Conservation (phyloP, 768 basidiomycete species). For the Pleurotus giganteus region DNA sequence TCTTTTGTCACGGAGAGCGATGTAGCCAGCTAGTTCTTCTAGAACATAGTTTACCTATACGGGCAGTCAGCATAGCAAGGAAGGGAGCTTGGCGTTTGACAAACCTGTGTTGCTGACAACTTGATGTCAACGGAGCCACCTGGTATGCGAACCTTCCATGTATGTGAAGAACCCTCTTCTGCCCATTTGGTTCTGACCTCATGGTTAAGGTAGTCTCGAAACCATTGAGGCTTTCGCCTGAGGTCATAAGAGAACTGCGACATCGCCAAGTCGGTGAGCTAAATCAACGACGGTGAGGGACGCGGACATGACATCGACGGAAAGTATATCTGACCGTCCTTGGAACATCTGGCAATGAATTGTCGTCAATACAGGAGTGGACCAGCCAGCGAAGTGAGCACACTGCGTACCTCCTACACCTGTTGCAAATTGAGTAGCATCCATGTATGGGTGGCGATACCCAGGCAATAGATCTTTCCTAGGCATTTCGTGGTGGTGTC, state of each 20-base stretch:
- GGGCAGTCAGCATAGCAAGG: not conserved
- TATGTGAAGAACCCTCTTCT: conserved; percentile 21
- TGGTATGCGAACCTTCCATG: conserved; percentile 34
- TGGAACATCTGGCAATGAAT: conserved; percentile 37
- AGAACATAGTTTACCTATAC: conserved; percentile 44
- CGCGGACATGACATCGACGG: not conserved
- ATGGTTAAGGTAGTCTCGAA: conserved; percentile 26
- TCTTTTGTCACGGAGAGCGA: conserved; percentile 33
- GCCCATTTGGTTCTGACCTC: conserved; percentile 30
- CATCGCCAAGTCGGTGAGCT: conserved; percentile 54
- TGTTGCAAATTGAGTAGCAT: conserved; percentile 39
- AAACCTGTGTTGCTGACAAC: conserved; percentile 40
- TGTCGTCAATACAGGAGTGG: not conserved
- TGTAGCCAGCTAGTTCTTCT: conserved; percentile 48
- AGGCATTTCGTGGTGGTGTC: conserved; percentile 5
- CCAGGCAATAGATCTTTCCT: conserved; percentile 20
- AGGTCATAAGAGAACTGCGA: conserved; percentile 42
- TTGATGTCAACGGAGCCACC: conserved; percentile 27
- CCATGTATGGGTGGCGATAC: conserved; percentile 50
- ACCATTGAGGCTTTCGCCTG: conserved; percentile 40
- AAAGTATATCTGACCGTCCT: conserved; percentile 36
- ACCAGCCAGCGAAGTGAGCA: not conserved
- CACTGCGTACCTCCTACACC: conserved; percentile 45
- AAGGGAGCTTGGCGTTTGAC: conserved; percentile 4
- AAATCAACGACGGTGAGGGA: not conserved